These are phyloP conservation scores for Aschersonia sp. DNA, from an alignment of 2,329 filamentous ascomycete species.

Conservation along the genomic window DNA sequence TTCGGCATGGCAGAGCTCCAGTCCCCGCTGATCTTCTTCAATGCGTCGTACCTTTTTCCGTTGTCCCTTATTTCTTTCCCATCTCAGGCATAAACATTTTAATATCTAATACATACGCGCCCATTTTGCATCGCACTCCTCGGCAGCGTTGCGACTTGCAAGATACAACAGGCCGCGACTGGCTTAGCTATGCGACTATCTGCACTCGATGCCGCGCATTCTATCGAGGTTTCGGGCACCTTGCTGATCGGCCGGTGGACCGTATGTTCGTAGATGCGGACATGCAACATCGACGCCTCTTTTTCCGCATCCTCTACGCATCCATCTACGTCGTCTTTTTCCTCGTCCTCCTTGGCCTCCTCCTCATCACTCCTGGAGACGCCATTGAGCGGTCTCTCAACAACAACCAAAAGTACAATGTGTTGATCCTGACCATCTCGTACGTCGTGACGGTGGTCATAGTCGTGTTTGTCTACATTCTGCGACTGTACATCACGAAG, in stretches of 20 bases:
- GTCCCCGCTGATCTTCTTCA: background rate
- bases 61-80: no score
- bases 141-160: background rate
- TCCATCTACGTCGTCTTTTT: conserved; percentile 65
- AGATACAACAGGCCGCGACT: background rate
- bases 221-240: conserved; percentile 1
- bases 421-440: conserved; percentile 65
- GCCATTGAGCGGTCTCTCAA: conserved; percentile 62
- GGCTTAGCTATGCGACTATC: conserved; percentile 13
- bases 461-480: conserved; percentile 63
- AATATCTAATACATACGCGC: no score
- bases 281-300: conserved; percentile 22
- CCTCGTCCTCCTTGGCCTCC: conserved; percentile 55
- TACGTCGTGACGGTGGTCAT: conserved; percentile 61
- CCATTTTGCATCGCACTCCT: background rate
- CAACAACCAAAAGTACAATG: conserved; percentile 57
- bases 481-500: conserved; percentile 76
- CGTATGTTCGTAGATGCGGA: background rate
- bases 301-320: conserved; percentile 72
- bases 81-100: no score
- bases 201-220: conserved; percentile 3
- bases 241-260: background rate
- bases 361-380: conserved; percentile 71
- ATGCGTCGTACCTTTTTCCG: background rate
- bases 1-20: background rate